Conservation (phyloP, 2,329 filamentous ascomycete species). For the Fusarium azukiicola region DNA sequence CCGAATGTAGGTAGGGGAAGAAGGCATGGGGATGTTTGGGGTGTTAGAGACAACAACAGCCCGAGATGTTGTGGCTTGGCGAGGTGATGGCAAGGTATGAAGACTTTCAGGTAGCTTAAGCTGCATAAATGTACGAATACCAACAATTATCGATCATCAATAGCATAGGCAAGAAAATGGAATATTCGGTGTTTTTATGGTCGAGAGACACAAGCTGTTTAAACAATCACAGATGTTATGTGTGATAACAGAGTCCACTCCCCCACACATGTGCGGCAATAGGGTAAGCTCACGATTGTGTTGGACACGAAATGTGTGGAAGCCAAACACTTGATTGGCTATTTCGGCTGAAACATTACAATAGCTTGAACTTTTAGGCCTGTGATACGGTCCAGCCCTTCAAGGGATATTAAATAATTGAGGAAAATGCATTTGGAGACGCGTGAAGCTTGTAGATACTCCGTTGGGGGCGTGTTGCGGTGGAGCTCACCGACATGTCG, state of each 20-base stretch:
- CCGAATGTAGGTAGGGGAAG: background rate
- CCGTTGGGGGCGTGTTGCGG: too few species aligned
- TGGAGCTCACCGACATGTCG: background rate
- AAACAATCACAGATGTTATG: constrained; percentile 1
- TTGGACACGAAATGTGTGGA: background rate
- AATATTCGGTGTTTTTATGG: background rate
- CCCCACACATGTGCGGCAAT: background rate
- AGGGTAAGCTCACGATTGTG: constrained; percentile 9
- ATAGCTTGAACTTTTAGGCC: background rate
- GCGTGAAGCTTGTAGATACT: too few species aligned
- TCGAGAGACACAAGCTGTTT: background rate
- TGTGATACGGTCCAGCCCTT: too few species aligned
- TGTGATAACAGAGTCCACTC: background rate
- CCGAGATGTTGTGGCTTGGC: too few species aligned
- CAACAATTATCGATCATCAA: too few species aligned
- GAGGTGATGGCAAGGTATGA: too few species aligned
- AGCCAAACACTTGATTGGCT: background rate
- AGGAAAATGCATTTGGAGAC: too few species aligned
- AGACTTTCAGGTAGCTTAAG: too few species aligned
- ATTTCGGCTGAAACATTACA: background rate
- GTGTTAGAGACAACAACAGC: too few species aligned
- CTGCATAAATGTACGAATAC: too few species aligned
- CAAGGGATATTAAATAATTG: too few species aligned
- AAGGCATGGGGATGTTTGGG: background rate
- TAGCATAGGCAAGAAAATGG: background rate